These are phyloP conservation scores for Boletellus emodensis DNA, from an alignment of 768 basidiomycete species.

Conservation along the genomic window DNA sequence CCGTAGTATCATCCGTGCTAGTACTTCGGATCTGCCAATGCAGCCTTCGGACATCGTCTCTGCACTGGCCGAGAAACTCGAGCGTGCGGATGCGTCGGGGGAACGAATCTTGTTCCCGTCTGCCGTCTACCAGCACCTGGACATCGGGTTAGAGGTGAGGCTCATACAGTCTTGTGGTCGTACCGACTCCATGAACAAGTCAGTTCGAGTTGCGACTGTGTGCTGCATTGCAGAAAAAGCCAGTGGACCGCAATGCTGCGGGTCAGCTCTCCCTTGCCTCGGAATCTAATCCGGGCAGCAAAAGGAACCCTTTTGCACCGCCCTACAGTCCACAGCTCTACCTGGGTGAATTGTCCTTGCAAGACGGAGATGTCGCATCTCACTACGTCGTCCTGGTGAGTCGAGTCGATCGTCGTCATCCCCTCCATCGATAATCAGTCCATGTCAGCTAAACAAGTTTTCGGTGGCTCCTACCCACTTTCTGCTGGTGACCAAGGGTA, in stretches of 20 bases:
- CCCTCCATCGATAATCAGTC: slow-evolving; percentile 1
- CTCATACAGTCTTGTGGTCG: background rate
- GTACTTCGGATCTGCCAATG: slow-evolving; percentile 8
- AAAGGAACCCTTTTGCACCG: slow-evolving; percentile 74
- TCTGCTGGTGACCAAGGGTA: slow-evolving; percentile 82
- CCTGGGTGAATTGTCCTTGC: slow-evolving; percentile 61
- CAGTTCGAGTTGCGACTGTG: slow-evolving; percentile 88
- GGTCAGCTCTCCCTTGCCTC: slow-evolving; percentile 30
- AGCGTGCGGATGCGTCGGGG: slow-evolving; percentile 55
- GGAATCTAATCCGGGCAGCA: slow-evolving; percentile 21
- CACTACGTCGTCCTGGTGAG: slow-evolving; percentile 71
- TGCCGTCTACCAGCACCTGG: slow-evolving; percentile 53
- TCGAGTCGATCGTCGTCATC: slow-evolving; percentile 1
- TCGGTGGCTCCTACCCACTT: slow-evolving; percentile 83
- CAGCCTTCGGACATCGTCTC: slow-evolving; percentile 48
- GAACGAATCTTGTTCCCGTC: slow-evolving; percentile 82
- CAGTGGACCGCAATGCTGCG: slow-evolving; percentile 44
- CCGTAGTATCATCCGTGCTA: too few species aligned
- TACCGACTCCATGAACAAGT: too few species aligned
- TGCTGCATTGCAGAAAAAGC: slow-evolving; percentile 81
- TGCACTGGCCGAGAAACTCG: slow-evolving; percentile 50
- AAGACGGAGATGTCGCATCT: slow-evolving; percentile 47
- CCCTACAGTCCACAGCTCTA: slow-evolving; percentile 77
- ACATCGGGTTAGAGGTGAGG: slow-evolving; percentile 62
- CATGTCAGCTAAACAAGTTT: slow-evolving; percentile 77